These are phyloP conservation scores for Aurifilum marmelostoma DNA, from an alignment of 2,329 filamentous ascomycete genomes.

Conservation along the genomic window DNA sequence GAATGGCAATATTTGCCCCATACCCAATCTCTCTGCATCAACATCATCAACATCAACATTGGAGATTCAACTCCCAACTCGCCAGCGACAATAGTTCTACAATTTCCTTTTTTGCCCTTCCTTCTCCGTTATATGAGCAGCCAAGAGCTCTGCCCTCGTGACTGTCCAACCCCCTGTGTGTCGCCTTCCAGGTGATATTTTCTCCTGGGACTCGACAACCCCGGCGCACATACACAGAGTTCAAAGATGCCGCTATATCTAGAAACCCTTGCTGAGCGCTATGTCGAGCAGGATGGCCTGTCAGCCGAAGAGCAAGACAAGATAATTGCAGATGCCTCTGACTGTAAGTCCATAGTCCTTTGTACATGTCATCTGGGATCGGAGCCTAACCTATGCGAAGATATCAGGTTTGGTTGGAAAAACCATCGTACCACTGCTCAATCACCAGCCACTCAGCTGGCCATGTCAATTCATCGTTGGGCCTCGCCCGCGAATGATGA, in stretches of 20 bases:
- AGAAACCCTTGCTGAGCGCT: conserved; percentile 28
- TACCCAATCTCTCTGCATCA: not conserved
- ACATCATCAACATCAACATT: conserved; percentile 7
- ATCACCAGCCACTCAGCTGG: conserved; percentile 14
- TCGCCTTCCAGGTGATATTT: not conserved
- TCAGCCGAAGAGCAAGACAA: conserved; percentile 26
- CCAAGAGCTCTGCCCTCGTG: not conserved
- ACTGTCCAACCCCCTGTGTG: not conserved
- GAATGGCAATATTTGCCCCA: conserved; percentile 23
- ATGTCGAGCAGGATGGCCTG: conserved; percentile 27
- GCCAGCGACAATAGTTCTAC: not conserved
- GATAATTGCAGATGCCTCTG: conserved; percentile 23
- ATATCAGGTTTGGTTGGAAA: conserved; percentile 13
- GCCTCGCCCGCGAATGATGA: conserved; percentile 8
- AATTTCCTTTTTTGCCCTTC: not conserved
- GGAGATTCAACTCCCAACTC: not conserved
- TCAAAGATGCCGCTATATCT: conserved; percentile 26
- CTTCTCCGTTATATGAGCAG: not conserved
- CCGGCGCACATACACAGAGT: not conserved
- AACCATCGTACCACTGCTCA: conserved; percentile 4
- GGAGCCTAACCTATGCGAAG: not conserved
- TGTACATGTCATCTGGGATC: not conserved
- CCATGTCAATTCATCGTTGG: conserved; percentile 20
- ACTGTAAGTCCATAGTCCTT: conserved; percentile 8
- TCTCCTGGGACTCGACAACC: not conserved